Evolutionary conservation across 768 basidiomycete genomes (phyloP).

Genomic region (Chlorophyllum brunneum): DNA sequence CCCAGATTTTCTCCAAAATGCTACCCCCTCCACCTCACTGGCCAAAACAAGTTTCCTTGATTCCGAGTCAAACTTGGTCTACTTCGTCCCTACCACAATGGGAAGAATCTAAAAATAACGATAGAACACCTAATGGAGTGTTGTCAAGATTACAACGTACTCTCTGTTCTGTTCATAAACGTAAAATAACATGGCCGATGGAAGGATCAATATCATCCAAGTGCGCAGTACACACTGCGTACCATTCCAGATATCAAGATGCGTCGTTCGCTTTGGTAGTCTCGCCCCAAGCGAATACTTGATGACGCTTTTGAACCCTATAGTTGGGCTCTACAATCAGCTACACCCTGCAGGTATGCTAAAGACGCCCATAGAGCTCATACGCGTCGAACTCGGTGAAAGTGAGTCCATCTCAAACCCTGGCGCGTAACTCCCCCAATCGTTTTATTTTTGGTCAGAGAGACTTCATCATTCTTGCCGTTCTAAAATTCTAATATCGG

Average conservation of each 20-base stretch:
- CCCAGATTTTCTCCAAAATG: not conserved
- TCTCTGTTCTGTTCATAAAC: conserved; percentile 15
- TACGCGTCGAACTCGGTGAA: conserved; percentile 14
- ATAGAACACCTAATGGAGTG: not conserved
- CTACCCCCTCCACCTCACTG: not conserved
- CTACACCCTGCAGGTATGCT: conserved; percentile 14
- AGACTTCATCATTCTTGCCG: not conserved
- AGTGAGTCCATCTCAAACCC: conserved; percentile 11
- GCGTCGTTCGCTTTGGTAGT: not conserved
- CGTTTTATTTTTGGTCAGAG: conserved; percentile 12
- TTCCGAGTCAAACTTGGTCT: not conserved
- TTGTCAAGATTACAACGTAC: not conserved
- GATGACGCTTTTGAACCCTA: conserved; percentile 14
- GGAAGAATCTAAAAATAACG: not conserved
- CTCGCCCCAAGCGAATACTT: conserved; percentile 15
- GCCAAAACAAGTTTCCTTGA: not conserved
- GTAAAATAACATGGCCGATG: conserved; percentile 16
- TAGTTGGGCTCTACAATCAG: conserved; percentile 18
- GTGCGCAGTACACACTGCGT: not conserved
- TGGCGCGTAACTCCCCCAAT: conserved; percentile 11
- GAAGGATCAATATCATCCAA: conserved; percentile 2
- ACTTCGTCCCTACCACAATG: not conserved
- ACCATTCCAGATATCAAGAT: not conserved
- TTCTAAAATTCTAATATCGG: not conserved
- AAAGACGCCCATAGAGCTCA: conserved; percentile 15